Conservation (phyloP, 768 basidiomycete genomes). For the Russula sp. region DNA sequence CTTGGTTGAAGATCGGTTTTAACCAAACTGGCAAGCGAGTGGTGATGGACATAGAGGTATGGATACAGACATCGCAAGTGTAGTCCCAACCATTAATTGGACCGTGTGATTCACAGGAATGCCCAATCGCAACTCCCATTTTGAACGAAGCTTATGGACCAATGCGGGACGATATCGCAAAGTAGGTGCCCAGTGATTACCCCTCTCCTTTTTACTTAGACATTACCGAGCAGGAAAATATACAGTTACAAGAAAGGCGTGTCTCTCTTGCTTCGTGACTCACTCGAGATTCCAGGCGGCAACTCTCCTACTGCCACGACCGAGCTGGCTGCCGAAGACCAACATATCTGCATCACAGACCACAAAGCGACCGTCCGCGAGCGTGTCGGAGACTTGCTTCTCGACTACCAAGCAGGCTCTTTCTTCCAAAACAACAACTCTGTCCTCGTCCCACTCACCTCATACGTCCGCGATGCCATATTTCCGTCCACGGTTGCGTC, state of each 20-base stretch:
- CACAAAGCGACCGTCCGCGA: slow-evolving; percentile 81
- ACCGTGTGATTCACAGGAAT: slow-evolving; percentile 57
- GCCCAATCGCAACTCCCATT: slow-evolving; percentile 82
- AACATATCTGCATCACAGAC: slow-evolving; percentile 79
- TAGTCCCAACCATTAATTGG: neutral
- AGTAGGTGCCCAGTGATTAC: slow-evolving; percentile 44
- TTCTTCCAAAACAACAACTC: slow-evolving; percentile 99
- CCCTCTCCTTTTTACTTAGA: neutral
- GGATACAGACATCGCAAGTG: slow-evolving; percentile 15
- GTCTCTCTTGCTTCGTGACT: slow-evolving; percentile 88
- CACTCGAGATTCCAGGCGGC: slow-evolving; percentile 45
- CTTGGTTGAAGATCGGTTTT: slow-evolving; percentile 87
- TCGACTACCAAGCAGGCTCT: slow-evolving; percentile 82
- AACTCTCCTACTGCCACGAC: slow-evolving; percentile 29
- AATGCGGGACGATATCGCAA: slow-evolving; percentile 63
- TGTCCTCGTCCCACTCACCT: slow-evolving; percentile 78
- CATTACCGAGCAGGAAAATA: slow-evolving; percentile 56
- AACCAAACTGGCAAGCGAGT: slow-evolving; percentile 70
- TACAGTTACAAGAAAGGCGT: slow-evolving; percentile 81
- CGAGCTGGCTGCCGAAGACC: slow-evolving; percentile 38
- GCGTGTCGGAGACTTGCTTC: slow-evolving; percentile 72
- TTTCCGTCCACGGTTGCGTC: slow-evolving; percentile 39
- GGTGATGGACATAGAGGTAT: slow-evolving; percentile 89
- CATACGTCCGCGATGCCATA: slow-evolving; percentile 77
- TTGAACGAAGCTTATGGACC: slow-evolving; percentile 65